phyloP scores from a whole-genome alignment of 352 stramenopile genomes.

The Globisporangium apiculatum region DNA sequence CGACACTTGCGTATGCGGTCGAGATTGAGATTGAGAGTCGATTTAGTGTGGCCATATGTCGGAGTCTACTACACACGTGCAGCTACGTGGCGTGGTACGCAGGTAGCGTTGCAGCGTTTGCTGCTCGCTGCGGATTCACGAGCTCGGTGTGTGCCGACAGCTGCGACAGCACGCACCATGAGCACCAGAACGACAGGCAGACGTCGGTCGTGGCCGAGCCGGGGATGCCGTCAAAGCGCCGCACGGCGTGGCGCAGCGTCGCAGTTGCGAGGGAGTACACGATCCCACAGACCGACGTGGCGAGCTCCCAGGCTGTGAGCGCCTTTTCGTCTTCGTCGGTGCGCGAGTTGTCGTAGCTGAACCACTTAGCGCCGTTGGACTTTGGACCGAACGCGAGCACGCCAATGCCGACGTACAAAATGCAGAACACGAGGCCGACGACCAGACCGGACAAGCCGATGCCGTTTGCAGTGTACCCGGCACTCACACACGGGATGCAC shows the following conservation, averaged over 20 bases:
- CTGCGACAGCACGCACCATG: slow-evolving; percentile 19
- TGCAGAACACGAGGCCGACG: slow-evolving; percentile 4
- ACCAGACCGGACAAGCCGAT: no score
- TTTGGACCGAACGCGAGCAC: neutral
- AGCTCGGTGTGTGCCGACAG: slow-evolving; percentile 18
- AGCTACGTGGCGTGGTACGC: slow-evolving; percentile 3
- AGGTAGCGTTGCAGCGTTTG: slow-evolving; percentile 5
- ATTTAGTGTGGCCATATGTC: no score
- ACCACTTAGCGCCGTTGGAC: neutral
- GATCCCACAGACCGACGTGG: neutral
- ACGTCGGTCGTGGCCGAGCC: slow-evolving; percentile 11
- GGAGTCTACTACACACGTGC: no score
- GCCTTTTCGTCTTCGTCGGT: slow-evolving; percentile 4
- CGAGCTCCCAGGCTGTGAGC: neutral
- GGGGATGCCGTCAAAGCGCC: slow-evolving; percentile 7
- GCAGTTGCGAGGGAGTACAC: neutral
- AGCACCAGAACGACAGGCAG: slow-evolving; percentile 15
- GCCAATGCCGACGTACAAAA: neutral
- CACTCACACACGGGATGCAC: slow-evolving; percentile 21
- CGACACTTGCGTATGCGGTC: no score
- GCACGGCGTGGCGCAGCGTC: neutral
- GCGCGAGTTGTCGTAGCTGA: slow-evolving; percentile 15
- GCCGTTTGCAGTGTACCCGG: slow-evolving; percentile 6
- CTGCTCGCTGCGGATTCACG: slow-evolving; percentile 10
- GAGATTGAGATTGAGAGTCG: no score